Evolutionary conservation across 2,329 filamentous ascomycete species (phyloP), one percentile per base, ranked within the genome.

Genomic region (Microcyclosporella mali): DNA sequence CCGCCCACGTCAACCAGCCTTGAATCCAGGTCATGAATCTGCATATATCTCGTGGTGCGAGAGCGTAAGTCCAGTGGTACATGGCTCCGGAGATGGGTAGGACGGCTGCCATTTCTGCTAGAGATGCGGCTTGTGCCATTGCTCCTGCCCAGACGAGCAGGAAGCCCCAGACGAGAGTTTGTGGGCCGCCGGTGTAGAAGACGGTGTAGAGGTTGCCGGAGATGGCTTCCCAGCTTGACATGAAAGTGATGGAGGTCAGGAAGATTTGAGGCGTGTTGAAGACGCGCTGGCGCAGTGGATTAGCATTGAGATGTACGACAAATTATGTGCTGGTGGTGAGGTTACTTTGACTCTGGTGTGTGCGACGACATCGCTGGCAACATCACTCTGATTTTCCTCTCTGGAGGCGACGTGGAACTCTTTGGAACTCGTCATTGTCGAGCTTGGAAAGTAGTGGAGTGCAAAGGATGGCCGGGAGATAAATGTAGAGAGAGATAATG

Each of bases 1-100:
- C 65, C 34, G 66, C 63, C 65, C 66, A 69, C 1, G 66, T 70
- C 6, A 68, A 53, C 66, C 66, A 70, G 3, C 65, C 55, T 51
- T 57, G 55, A 21, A 57, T 46, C 66, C 58, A 53, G 11, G 50
- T 56, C 34, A 51, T 42, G 32, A 57, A 55, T n/a, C 53, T 45
- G n/a, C 46, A 44, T 12, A 54, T 44, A n/a, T 41, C 41, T 14
- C 30, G 27, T 9, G 51, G 55, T 8, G 51, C 51, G 12, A 56
- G 46, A n/a, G 48, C 45, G 30, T 54, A 47, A 4, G 55, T 54
- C 52, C 52, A 57, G 43, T 56, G 55, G 44, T 56, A 57, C 45
- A 51, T 50, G 7, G 54, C 56, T 9, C 56, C 56, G n/a, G 56
- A 52, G 27, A 58, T 58, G n/a, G 54, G 56, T 17, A 56, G 56